Evolutionary conservation across 352 stramenopile genomes (phyloP).

Genomic region (Phytopythium oedochilum): DNA sequence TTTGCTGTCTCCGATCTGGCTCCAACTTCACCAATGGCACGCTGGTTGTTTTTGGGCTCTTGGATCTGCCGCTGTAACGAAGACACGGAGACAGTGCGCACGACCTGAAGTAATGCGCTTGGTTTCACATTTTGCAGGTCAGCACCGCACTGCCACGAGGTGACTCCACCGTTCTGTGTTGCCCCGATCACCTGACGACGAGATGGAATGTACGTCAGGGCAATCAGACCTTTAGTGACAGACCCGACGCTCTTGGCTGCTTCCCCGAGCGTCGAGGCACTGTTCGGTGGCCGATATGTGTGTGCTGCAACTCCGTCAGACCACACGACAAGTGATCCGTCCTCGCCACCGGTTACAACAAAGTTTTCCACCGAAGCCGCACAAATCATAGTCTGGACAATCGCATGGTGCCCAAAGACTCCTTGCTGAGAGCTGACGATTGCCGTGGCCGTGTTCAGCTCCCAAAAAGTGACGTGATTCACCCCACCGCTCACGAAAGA

Average conservation of each 20-base stretch:
- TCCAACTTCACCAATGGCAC: neutral
- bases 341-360: slow-evolving; percentile 45
- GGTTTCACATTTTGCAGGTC: slow-evolving; percentile 12
- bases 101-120: slow-evolving; percentile 28
- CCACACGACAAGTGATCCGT: slow-evolving; percentile 51
- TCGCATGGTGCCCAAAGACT: slow-evolving; percentile 58
- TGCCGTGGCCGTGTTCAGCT: slow-evolving; percentile 35
- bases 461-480: slow-evolving; percentile 67
- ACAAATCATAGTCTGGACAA: slow-evolving; percentile 45
- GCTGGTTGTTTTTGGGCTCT: neutral
- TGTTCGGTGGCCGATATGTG: slow-evolving; percentile 16
- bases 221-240: slow-evolving; percentile 19
- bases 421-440: slow-evolving; percentile 48
- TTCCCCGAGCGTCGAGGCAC: neutral
- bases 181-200: slow-evolving; percentile 39
- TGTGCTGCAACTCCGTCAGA: slow-evolving; percentile 44
- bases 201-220: slow-evolving; percentile 26
- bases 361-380: slow-evolving; percentile 35
- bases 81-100: slow-evolving; percentile 10
- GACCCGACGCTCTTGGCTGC: neutral
- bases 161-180: slow-evolving; percentile 24
- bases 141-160: slow-evolving; percentile 25
- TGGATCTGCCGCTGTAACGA: slow-evolving; percentile 7
- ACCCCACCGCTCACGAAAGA: slow-evolving; percentile 65
- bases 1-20: neutral